phyloP scores from a whole-genome alignment of 257 asterid species.

The Apocynum venetum region DNA sequence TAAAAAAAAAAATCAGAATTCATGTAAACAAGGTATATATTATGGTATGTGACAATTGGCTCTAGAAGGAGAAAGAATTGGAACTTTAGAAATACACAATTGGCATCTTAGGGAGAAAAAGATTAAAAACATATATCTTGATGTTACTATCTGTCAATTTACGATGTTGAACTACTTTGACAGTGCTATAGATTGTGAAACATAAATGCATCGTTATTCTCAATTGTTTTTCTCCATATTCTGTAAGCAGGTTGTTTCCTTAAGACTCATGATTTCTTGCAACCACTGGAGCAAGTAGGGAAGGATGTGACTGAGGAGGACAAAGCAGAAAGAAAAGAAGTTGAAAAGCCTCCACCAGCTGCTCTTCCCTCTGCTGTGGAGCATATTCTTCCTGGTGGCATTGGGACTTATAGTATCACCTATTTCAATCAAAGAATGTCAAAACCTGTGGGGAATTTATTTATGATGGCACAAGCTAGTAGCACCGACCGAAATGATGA shows the following conservation, averaged over 20 bases:
- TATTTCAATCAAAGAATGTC: slow-evolving; percentile 52
- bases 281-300: slow-evolving; percentile 70
- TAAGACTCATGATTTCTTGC: slow-evolving; percentile 87
- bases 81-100: neutral
- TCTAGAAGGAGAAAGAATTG: neutral
- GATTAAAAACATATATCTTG: neutral
- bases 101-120: neutral
- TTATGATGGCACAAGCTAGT: slow-evolving; percentile 49
- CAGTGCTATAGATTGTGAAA: neutral
- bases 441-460: slow-evolving; percentile 47
- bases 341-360: slow-evolving; percentile 45
- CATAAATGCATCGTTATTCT: slow-evolving; percentile 1
- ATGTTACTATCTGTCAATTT: neutral
- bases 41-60: neutral
- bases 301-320: slow-evolving; percentile 48
- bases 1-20: too few species aligned
- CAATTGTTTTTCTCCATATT: slow-evolving; percentile 9
- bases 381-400: slow-evolving; percentile 78
- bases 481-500: slow-evolving; percentile 48
- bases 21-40: too few species aligned
- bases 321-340: slow-evolving; percentile 33
- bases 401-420: slow-evolving; percentile 75
- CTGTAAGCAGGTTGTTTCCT: slow-evolving; percentile 53
- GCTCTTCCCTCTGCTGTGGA: slow-evolving; percentile 41
- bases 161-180: neutral